These are phyloP conservation scores for Trichosanthes truncata DNA, from an alignment of 306 rosid species.

Conservation along the genomic window DNA sequence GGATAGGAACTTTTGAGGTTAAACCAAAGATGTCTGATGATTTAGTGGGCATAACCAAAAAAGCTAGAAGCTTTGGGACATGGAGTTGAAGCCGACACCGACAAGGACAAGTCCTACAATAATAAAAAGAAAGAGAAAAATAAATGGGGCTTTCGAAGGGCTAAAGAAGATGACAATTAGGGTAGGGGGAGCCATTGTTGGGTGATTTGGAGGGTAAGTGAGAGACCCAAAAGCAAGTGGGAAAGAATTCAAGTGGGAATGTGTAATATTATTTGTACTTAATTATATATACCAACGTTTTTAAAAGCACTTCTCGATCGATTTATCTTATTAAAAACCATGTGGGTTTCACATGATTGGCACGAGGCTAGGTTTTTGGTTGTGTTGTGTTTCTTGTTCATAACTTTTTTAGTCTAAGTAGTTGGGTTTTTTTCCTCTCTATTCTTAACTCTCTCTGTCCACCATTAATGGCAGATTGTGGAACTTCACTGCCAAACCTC, in stretches of 20 bases:
- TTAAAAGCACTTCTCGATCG: background rate
- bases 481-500: background rate
- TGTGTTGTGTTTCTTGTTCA: background rate
- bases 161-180: background rate
- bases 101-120: constrained; percentile 1
- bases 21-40: background rate
- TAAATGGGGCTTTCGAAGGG: background rate
- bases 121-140: background rate
- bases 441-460: background rate
- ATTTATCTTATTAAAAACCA: background rate
- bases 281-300: too few relatives aligned
- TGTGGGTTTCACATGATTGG: background rate
- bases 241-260: background rate
- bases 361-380: background rate
- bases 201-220: background rate
- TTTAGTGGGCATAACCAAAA: background rate
- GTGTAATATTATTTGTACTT: too few relatives aligned
- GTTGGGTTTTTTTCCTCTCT: background rate
- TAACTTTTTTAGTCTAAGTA: background rate
- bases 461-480: background rate
- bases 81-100: background rate
- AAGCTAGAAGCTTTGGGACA: background rate
- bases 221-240: background rate
- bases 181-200: background rate
- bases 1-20: background rate